Evolutionary conservation across 306 rosid species (phyloP).

Genomic region (Trichosanthes cucumerina): DNA sequence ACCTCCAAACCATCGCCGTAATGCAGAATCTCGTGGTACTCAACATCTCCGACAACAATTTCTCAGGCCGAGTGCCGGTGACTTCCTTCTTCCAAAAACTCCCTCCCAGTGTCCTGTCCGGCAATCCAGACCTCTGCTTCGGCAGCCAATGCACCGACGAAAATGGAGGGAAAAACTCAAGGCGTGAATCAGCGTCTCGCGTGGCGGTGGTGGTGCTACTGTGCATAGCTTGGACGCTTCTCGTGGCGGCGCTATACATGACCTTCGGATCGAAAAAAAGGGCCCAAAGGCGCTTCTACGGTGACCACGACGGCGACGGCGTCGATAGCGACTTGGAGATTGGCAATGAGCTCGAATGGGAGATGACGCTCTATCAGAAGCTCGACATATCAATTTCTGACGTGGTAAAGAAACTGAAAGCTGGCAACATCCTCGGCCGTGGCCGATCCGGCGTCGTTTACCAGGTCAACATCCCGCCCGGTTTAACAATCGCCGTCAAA

Average conservation of each 20-base stretch:
- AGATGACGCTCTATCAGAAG: conserved; percentile 75
- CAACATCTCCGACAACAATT: conserved; percentile 60
- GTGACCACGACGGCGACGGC: conserved; percentile 30
- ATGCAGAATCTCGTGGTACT: conserved; percentile 76
- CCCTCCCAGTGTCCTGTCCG: conserved; percentile 53
- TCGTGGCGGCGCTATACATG: conserved; percentile 61
- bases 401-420: conserved; percentile 41
- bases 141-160: conserved; percentile 29
- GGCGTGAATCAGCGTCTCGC: conserved; percentile 43
- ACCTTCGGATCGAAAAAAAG: conserved; percentile 21
- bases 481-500: conserved; percentile 53
- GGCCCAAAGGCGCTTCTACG: conserved; percentile 13
- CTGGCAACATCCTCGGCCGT: conserved; percentile 51
- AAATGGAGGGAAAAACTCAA: background rate
- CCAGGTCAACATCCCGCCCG: conserved; percentile 30
- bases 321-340: conserved; percentile 43
- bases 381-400: conserved; percentile 67
- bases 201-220: conserved; percentile 56
- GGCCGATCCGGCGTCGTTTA: conserved; percentile 88
- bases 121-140: conserved; percentile 57
- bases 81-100: conserved; percentile 73
- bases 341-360: conserved; percentile 57
- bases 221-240: conserved; percentile 48
- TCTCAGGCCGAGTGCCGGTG: conserved; percentile 63
- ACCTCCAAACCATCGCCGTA: conserved; percentile 39